Base-by-base conservation (phyloP, 805 yeast genomes). In the Wickerhamiella spandovensis region DNA sequence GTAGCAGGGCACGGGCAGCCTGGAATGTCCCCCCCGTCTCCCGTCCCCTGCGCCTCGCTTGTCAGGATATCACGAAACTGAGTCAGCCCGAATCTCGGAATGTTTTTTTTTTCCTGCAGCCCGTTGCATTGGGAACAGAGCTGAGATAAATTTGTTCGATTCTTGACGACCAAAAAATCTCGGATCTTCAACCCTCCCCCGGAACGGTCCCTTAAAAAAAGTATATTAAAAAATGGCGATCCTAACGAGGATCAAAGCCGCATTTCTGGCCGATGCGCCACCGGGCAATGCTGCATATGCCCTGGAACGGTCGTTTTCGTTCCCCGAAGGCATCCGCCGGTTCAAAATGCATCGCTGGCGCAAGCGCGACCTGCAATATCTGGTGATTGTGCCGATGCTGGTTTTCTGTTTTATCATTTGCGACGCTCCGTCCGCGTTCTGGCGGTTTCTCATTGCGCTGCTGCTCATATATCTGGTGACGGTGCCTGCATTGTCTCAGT, bases 401-500 rank as follows among this genome's bases (percentile, higher is more conserved):
- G 71, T 54, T 73, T 86, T 54, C 71, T 81, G 61, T 54, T 74
- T 68, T 50, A 54, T 59, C 46, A 60, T 71, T 43, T 56, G 65
- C 38, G 56, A 58, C 21, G 53, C 53, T 25, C 70, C 71, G n/a
- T 57, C 64, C 1, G 51, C 60, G 20, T 43, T 64, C 18, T 49
- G 60, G 23, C 61, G 56, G 50, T 60, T 54, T 51, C 62, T 66
- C 41, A 69, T 70, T 46, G 72, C 73, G 10, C 58, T 67, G 13
- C 57, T 74, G 22, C 68, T 77, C 39, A 65, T 73, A 35, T 51
- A 70, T 20, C 57, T 74, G 10, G 70, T 84, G 53, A 67, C 83
- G 47, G 60, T 88, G 13, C 97, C 97, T 7, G 65, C 83, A 43
- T 79, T 92, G 1, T 75, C 84, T 7, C 97, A 90, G 65, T 87